A percentile compares a stretch with the other conserved stretches of the same genome.
These are phyloP conservation scores for Botryosphaeria agaves DNA, from an alignment of 2,329 filamentous ascomycete genomes.

Conservation along the genomic window DNA sequence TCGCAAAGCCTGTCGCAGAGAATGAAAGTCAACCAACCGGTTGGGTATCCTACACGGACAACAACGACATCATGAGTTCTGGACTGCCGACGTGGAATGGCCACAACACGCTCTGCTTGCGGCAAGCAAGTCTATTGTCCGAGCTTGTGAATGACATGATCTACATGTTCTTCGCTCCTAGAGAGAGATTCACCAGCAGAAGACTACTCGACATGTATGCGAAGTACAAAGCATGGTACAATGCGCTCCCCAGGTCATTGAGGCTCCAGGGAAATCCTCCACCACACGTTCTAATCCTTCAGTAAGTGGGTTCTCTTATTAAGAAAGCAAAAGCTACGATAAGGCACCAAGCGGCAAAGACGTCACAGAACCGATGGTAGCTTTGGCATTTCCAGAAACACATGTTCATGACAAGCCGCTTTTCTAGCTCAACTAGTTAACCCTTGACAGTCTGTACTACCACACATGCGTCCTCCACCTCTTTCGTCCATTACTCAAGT, in stretches of 20 bases:
- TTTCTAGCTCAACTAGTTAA: too few species aligned
- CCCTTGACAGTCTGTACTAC: constrained; percentile 8
- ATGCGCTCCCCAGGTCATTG: constrained; percentile 3
- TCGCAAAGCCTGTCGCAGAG: too few species aligned
- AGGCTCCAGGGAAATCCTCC: constrained; percentile 4
- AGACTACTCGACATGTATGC: constrained; percentile 5
- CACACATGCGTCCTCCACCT: constrained; percentile 6
- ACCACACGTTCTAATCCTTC: constrained; percentile 6
- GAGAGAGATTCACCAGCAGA: constrained; percentile 5
- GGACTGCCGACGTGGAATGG: too few species aligned
- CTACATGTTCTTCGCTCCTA: constrained; percentile 8
- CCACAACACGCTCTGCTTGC: too few species aligned
- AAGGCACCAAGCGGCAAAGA: too few species aligned
- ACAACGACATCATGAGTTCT: too few species aligned
- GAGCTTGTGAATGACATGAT: constrained; percentile 8
- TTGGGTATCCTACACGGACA: too few species aligned
- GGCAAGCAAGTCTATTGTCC: too few species aligned
- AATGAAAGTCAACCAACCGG: too few species aligned
- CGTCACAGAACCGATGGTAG: too few species aligned
- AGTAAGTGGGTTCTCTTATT: too few species aligned
- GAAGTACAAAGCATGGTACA: constrained; percentile 6
- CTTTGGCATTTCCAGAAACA: background rate
- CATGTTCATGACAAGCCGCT: background rate
- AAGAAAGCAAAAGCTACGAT: too few species aligned
- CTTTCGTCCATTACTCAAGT: constrained; percentile 8